Base-by-base conservation (phyloP, 2,329 filamentous ascomycete species). In the Tolypocladium ovalisporum region DNA sequence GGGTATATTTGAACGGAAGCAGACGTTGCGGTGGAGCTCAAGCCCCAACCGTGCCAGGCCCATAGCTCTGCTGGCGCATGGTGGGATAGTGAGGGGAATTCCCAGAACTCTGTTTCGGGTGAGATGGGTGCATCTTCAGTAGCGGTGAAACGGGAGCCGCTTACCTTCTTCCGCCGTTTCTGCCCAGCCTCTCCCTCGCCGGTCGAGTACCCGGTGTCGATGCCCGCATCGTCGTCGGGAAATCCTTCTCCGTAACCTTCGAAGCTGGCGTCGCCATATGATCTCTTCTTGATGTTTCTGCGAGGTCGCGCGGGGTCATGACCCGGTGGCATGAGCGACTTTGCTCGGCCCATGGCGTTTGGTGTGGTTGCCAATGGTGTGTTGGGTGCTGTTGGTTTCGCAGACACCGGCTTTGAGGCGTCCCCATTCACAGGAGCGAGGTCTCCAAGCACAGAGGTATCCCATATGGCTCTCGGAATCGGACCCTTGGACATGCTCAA, bases 171-270 rank as follows among this genome's bases (percentile, higher is more conserved):
- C 69, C 83, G 79, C 63, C 83, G 79, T 73, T 87, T 87, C 63
- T 79, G 75, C 62, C 76, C 78, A 63, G 87, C 84, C 63, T 88
- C 87, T 63, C 84, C 84, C 62, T 88, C 87, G 58, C 84, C 86
- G 27, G 87, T 89, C 27, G 86, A 89, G 66, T 90, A 86, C n/a
- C 82, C 83, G 19, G 74, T 76, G 15, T 81, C 84, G 57, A 69
- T 66, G 51, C 78, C 82, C 10, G 68, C 70, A 60, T 87, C 87
- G 62, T 89, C 86, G 61, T 90, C 87, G 12, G 79, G 79, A 63
- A 79, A 90, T 37, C 85, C 85, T 63, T 90, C 87, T 51, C 83
- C 81, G 65, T 91, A 91, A 47, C 88, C 88, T 65, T 88, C 84
- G 66, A 82, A 92, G 65, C 85, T 89, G 64, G 79, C 81, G 62